Base-by-base conservation (phyloP, 2,329 filamentous ascomycete genomes). In the Nothophaeocryptopus gaeumannii region DNA sequence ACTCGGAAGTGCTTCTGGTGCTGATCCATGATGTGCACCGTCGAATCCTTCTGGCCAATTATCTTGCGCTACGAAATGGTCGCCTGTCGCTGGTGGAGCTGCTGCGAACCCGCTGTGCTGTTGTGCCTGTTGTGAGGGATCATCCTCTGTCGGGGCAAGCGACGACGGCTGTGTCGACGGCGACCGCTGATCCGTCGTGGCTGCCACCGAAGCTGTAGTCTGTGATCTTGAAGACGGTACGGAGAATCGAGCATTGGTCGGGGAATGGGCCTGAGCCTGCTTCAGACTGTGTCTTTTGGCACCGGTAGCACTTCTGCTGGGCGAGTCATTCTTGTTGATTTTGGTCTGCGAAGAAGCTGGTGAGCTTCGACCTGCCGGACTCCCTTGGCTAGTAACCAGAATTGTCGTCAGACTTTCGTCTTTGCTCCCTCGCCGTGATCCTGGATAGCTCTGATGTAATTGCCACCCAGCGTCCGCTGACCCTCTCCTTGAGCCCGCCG, bases 351-450 rank as follows among this genome's bases (percentile, higher is more conserved):
- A 52, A 16, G 56, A 56, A 8, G 54, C 45, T 3, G 60, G 59
- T 10, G 61, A 59, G 38, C 55, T 57, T 12, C 62, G 54, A 34
- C 54, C 46, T 10, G 49, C 53, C 15, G 62, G 59, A 53, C 58
- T 63, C 40, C 58, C 58, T 40, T 63, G 56, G 45, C 59, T 64
- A 35, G 65, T 66, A 42, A 68, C 62, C 43, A 68, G 51, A 30
- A 68, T 68, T 3, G 65, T 67, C 8, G 65, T 67, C 39, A 67
- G 51, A 39, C 63, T 66, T 42, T 67, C 65, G 37, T 67, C 65
- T 50, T 67, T 67, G 56, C 64, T 67, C 26, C 65, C 64, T 40
- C 65, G 52, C 44, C 65, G 46, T 10, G 65, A 67, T 7, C 58
- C 50, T 5, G 65, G 60, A 39, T 65, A 65, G 37, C 61, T 65